These are phyloP conservation scores for Paraphaeosphaeria minitans DNA, from an alignment of 2,329 filamentous ascomycete species.

Conservation along the genomic window DNA sequence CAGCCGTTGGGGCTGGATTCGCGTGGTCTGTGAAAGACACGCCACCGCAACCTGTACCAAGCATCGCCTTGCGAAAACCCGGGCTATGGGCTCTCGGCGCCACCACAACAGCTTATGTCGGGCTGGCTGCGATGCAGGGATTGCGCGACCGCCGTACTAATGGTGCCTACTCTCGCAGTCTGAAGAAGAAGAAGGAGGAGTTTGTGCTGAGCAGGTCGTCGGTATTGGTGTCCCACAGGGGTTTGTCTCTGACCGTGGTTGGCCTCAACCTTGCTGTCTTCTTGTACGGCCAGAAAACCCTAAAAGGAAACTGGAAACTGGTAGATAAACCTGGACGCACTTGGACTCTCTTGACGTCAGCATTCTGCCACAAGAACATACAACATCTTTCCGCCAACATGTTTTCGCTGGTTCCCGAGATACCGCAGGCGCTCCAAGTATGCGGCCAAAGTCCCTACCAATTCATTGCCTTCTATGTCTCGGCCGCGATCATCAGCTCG, in stretches of 20 bases:
- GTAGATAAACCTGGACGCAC: background rate
- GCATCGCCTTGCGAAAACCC: background rate
- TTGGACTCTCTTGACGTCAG: constrained; percentile 3
- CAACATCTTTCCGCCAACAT: constrained; percentile 2
- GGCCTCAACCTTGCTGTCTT: constrained; percentile 3
- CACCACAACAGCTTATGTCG: background rate
- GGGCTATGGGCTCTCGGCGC: constrained; percentile 7
- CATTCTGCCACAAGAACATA: background rate
- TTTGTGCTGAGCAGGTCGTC: background rate
- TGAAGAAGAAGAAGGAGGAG: background rate
- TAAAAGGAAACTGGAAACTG: background rate
- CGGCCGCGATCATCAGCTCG: constrained; percentile 5
- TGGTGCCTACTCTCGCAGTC: background rate
- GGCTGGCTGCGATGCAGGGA: constrained; percentile 8
- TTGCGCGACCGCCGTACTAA: background rate
- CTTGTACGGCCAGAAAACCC: background rate
- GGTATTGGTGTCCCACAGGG: background rate
- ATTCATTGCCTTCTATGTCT: constrained; percentile 5
- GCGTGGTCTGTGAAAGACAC: background rate
- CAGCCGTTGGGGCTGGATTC: background rate
- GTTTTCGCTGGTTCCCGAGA: background rate
- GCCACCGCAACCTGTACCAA: background rate
- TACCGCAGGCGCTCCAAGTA: background rate
- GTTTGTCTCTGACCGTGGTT: constrained; percentile 1
- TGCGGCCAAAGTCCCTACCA: constrained; percentile 9